Evolutionary conservation across 139 green algal genomes (phyloP).

Genomic region (Chlamydomonas asymmetrica): DNA sequence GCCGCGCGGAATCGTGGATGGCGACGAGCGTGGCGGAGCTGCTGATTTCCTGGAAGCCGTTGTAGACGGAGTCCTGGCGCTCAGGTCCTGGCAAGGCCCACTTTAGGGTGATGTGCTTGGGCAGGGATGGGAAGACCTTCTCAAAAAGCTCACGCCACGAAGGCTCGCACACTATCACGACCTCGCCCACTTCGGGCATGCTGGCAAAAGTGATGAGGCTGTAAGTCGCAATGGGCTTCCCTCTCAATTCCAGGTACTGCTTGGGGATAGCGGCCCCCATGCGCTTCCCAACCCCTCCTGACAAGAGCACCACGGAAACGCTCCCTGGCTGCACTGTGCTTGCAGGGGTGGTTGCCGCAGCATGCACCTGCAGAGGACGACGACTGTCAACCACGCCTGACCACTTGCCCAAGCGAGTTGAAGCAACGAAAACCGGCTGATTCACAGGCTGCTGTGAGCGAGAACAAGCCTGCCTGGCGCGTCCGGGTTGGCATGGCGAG

Average conservation of each 20-base stretch:
- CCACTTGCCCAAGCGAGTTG: neutral
- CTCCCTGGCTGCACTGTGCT: slow-evolving; percentile 22
- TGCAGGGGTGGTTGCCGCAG: neutral
- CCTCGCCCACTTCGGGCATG: slow-evolving; percentile 87
- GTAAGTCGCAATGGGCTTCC: slow-evolving; percentile 85
- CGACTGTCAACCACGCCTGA: neutral
- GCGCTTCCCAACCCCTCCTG: slow-evolving; percentile 92
- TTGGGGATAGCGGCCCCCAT: slow-evolving; percentile 97
- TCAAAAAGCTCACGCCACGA: slow-evolving; percentile 74
- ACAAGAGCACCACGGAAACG: slow-evolving; percentile 88
- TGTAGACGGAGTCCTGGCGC: slow-evolving; percentile 93
- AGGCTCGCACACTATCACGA: slow-evolving; percentile 93
- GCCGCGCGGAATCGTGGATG: slow-evolving; percentile 95
- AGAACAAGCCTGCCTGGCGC: too few species aligned
- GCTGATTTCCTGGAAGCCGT: slow-evolving; percentile 68
- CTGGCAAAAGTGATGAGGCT: slow-evolving; percentile 80
- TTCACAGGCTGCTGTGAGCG: too few species aligned
- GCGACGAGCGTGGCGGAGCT: slow-evolving; percentile 72
- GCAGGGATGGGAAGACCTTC: slow-evolving; percentile 29
- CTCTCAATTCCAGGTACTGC: slow-evolving; percentile 92
- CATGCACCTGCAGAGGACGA: neutral
- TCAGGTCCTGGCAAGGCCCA: slow-evolving; percentile 91
- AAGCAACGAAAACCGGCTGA: too few species aligned
- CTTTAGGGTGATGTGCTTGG: slow-evolving; percentile 49
- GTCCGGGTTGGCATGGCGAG: too few species aligned